Evolutionary conservation across 2,329 filamentous ascomycete genomes (phyloP).

Genomic region (Arthrobotrys pseudoclavata): DNA sequence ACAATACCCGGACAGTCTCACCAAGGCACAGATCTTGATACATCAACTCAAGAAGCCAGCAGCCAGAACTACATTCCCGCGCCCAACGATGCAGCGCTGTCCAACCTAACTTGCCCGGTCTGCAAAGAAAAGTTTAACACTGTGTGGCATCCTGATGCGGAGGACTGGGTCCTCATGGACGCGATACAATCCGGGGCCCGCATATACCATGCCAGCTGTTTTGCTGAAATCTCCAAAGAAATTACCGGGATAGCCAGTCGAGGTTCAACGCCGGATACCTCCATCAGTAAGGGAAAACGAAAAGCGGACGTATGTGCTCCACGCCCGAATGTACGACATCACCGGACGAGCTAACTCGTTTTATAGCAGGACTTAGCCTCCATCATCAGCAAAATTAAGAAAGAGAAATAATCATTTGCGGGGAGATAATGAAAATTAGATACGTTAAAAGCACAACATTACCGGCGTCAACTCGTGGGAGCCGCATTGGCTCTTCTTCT

Average conservation of each 20-base stretch:
- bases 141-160: slow-evolving; percentile 89
- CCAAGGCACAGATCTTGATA: slow-evolving; percentile 61
- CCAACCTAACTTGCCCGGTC: slow-evolving; percentile 87
- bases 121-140: slow-evolving; percentile 96
- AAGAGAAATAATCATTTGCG: slow-evolving; percentile 40
- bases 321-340: slow-evolving; percentile 23
- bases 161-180: slow-evolving; percentile 98
- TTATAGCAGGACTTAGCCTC: slow-evolving; percentile 53
- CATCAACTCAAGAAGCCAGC: slow-evolving; percentile 64
- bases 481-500: background rate
- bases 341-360: slow-evolving; percentile 16
- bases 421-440: background rate
- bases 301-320: slow-evolving; percentile 52
- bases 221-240: slow-evolving; percentile 82
- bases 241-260: slow-evolving; percentile 53
- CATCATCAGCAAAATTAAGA: slow-evolving; percentile 54
- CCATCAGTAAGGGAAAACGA: slow-evolving; percentile 53
- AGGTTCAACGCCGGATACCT: slow-evolving; percentile 54
- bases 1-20: slow-evolving; percentile 15
- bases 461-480: slow-evolving; percentile 12
- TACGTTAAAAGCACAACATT: background rate
- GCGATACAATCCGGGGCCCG: slow-evolving; percentile 81
- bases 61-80: slow-evolving; percentile 77
- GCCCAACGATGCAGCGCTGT: slow-evolving; percentile 80
- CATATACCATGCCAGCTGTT: slow-evolving; percentile 91